Base-by-base conservation (phyloP, 148 eudicot genomes). In the Rhododendron kiyosumense region DNA sequence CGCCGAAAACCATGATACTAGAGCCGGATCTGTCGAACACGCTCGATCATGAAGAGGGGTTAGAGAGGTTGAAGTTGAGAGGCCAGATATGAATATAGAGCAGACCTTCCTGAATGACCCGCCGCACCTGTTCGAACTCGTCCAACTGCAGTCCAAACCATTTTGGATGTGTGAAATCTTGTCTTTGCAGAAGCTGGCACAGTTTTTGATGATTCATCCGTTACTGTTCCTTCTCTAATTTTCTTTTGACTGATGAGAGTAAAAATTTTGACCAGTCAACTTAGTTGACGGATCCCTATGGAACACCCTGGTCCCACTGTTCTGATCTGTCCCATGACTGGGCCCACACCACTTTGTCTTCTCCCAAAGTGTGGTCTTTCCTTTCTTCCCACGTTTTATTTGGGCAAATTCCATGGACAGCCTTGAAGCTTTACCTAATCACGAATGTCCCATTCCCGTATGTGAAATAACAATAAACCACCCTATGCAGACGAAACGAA, bases 201-300 rank as follows among this genome's bases (percentile, higher is more conserved):
- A 81, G 87, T 81, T 73, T 84, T 82, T 78, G 24, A 88, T 18
- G 22, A 80, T 84, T 46, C 82, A 86, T n/a, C n/a, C n/a, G 75
- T 81, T 87, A 74, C 75, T 74, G 51, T 36, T 87, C 7, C 15
- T 34, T 46, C n/a, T 76, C 61, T 5, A 52, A n/a, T 77, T 85
- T 85, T 82, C 54, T 86, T 86, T 86, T 63, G 87, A 85, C 87
- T 80, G 84, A 49, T 41, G 22, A 10, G 26, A 20, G 4, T 41
- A 41, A 41, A 41, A 26, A 12, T 9, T 85, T 85, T 84, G 89
- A 88, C 89, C 74, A 34, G 89, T 88, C 89, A 88, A 88, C 15
- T 3, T 20, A 73, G 43, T 14, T 22, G 89, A 85, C 82, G 76
- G 82, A 75, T 87, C 81, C 87, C 74, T 82, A 87, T 84, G 63